A percentile compares a stretch with the other conserved stretches of the same genome.
Evolutionary conservation across 495 filamentous ascomycete species (phyloP).

Genomic region (Daldinia childiae): DNA sequence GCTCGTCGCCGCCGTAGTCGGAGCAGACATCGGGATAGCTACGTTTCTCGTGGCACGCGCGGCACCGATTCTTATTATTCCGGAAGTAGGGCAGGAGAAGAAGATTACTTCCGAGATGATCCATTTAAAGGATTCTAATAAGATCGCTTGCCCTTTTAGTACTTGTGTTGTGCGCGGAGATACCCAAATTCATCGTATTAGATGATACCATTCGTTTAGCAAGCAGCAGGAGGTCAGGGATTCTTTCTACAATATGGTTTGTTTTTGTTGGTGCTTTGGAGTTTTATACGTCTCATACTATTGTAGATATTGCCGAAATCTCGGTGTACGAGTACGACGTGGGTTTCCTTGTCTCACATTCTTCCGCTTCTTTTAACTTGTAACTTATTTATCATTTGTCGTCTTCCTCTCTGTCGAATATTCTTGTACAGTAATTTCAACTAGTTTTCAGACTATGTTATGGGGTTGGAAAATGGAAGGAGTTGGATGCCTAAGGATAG

Average conservation of each 20-base stretch:
- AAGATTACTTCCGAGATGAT: conserved; percentile 58
- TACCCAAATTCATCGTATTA: conserved; percentile 33
- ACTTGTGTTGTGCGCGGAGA: conserved; percentile 18
- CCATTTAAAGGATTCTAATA: conserved; percentile 59
- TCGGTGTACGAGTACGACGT: conserved; percentile 38
- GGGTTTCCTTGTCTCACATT: conserved; percentile 29
- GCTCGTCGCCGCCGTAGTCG: conserved; percentile 59
- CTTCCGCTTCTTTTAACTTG: conserved; percentile 3
- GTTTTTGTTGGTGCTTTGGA: conserved; percentile 31
- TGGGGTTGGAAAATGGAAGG: conserved; percentile 17
- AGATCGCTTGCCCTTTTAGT: conserved; percentile 8
- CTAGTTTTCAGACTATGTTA: conserved; percentile 20
- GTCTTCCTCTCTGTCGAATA: conserved; percentile 20
- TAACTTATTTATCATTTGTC: conserved; percentile 13
- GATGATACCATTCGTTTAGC: conserved; percentile 20
- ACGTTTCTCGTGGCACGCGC: conserved; percentile 56
- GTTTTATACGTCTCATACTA: conserved; percentile 14
- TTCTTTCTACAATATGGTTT: background rate
- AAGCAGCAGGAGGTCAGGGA: conserved; percentile 6
- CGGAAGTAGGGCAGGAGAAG: conserved; percentile 49
- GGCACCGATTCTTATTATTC: conserved; percentile 52
- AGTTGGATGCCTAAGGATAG: conserved; percentile 22
- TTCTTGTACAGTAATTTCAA: conserved; percentile 40
- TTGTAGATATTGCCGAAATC: conserved; percentile 27
- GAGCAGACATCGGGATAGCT: conserved; percentile 60